Percentiles rank a stretch among this genome's conserved stretches.
These are phyloP conservation scores for Gossypium longicalyx DNA, from an alignment of 345 rosid genomes.

Conservation along the genomic window DNA sequence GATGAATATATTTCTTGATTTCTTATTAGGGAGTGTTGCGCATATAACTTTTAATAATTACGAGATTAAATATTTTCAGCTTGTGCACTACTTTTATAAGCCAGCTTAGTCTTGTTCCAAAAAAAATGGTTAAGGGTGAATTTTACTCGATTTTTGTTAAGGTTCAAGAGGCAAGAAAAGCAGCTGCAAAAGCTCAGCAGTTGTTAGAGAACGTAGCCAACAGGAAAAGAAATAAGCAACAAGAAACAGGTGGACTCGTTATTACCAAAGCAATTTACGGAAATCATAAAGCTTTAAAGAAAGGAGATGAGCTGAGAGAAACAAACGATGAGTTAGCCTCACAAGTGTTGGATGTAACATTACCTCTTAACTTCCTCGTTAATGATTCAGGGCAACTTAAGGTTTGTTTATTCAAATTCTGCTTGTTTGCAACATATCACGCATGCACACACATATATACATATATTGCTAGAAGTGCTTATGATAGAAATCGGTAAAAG, in stretches of 20 bases:
- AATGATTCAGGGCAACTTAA: conserved; percentile 78
- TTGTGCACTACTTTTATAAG: background rate
- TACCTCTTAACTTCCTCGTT: conserved; percentile 87
- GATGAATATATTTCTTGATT: background rate
- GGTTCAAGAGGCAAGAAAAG: conserved; percentile 70
- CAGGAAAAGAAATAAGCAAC: conserved; percentile 70
- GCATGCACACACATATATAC: too few species aligned
- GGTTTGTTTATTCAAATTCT: conserved; percentile 35
- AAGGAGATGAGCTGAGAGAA: conserved; percentile 33
- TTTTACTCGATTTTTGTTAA: conserved; percentile 20
- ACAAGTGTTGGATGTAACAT: conserved; percentile 68
- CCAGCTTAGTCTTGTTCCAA: background rate
- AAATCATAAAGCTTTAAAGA: conserved; percentile 53
- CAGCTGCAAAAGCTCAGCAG: conserved; percentile 85
- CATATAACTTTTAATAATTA: background rate
- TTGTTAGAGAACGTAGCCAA: conserved; percentile 73
- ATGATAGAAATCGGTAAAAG: too few species aligned
- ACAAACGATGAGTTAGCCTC: conserved; percentile 38
- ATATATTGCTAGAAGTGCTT: too few species aligned
- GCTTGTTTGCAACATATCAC: too few species aligned
- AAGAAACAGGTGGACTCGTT: conserved; percentile 65
- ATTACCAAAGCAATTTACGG: conserved; percentile 80
- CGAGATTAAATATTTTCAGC: background rate
- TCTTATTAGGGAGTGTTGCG: background rate
- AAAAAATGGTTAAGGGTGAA: conserved; percentile 4